Evolutionary conservation across 257 asterid genomes (phyloP), one percentile per base, ranked within the genome.

Genomic region (Thymus quinquecostatus): DNA sequence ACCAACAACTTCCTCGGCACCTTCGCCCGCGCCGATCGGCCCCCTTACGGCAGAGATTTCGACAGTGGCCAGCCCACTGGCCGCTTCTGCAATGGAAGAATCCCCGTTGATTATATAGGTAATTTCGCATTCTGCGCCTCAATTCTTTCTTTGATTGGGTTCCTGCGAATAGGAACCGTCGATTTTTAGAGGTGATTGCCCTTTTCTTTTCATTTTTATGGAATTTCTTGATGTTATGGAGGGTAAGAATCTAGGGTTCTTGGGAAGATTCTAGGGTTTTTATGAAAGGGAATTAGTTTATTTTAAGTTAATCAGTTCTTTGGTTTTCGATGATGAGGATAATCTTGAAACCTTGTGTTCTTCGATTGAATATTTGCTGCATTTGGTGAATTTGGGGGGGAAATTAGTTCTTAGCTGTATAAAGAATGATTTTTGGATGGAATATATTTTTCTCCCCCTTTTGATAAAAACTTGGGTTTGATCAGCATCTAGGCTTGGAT

Each of bases 21-120:
- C 14, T 84, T 94, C 30, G 99, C 98, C 2, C 92, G 97, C 0
- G 98, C 96, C n/a, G 98, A 94, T 69, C 68, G 98, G 75, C 87
- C 80, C 43, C 98, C 97, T 1, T 89, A 91, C n/a, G 99, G 98
- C 13, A 82, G 96, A 66, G 98, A 92, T 65, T 95, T 92, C 58
- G 98, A 95, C 71, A 86, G 95, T 40, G 95, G 81, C 77, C 83
- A 69, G 50, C 98, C 99, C 69, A 92, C 96, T 66, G 99, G 99
- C 66, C 84, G 99, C 10, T 95, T 95, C 68, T 85, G 89, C 87
- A 92, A 88, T 71, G 99, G 99, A 54, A 86, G 98, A 81, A 88
- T 89, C 70, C 96, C 99, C 10, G 98, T 92, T 28, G 98, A 95
- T 68, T 95, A 75, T 79, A 86, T 95, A 2, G 97, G 97, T 89